Conservation (phyloP, 2,329 filamentous ascomycete genomes). For the Exophiala xenobiotica region DNA sequence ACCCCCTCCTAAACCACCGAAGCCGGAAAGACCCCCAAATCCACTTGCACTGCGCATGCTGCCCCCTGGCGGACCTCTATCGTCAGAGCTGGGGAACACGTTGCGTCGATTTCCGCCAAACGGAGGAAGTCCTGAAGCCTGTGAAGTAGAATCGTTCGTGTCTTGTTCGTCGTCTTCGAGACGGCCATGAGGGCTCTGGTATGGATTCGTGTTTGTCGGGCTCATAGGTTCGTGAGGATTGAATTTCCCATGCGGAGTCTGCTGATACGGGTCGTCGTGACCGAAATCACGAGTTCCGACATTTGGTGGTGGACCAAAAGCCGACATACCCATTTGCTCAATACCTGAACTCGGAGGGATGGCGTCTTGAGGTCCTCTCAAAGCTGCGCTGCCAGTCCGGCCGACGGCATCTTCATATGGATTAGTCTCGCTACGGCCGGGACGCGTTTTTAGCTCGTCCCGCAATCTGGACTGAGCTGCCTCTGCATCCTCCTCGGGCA, state of each 20-base stretch:
- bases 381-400: slow-evolving; percentile 61
- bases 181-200: slow-evolving; percentile 80
- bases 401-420: slow-evolving; percentile 50
- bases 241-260: slow-evolving; percentile 51
- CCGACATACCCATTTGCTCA: slow-evolving; percentile 59
- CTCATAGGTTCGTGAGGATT: slow-evolving; percentile 70
- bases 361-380: slow-evolving; percentile 73
- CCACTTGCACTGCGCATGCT: slow-evolving; percentile 57
- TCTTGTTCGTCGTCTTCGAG: slow-evolving; percentile 63
- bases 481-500: slow-evolving; percentile 52
- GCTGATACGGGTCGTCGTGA: slow-evolving; percentile 58
- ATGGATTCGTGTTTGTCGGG: slow-evolving; percentile 94
- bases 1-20: slow-evolving; percentile 55
- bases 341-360: slow-evolving; percentile 51
- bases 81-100: slow-evolving; percentile 64
- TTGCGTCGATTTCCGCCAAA: slow-evolving; percentile 49
- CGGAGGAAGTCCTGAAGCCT: slow-evolving; percentile 45
- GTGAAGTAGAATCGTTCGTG: slow-evolving; percentile 42
- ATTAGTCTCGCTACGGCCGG: slow-evolving; percentile 51
- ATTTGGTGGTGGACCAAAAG: slow-evolving; percentile 61
- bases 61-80: slow-evolving; percentile 91
- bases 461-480: slow-evolving; percentile 52
- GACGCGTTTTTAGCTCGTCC: slow-evolving; percentile 46
- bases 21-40: slow-evolving; percentile 57
- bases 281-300: slow-evolving; percentile 59